Percentiles rank a stretch among this genome's conserved stretches.
Conservation (phyloP, 1,284 basidiomycete genomes). For the Ganoderma boninense region DNA sequence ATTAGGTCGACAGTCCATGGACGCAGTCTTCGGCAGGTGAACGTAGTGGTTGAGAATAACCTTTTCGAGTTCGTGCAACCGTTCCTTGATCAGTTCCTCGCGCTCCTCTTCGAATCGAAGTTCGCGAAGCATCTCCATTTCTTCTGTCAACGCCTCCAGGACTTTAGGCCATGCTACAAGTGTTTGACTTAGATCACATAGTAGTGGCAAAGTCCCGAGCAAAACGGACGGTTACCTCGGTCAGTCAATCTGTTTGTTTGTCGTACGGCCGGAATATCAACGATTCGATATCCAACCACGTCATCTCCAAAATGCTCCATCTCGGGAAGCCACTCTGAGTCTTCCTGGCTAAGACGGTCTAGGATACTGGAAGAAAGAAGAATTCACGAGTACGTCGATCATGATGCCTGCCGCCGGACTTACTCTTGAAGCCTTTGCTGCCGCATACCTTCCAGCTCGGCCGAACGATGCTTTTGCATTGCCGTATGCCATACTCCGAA, state of each 20-base stretch:
- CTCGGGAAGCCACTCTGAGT: neutral
- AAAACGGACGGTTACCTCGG: neutral
- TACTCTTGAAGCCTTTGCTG: neutral
- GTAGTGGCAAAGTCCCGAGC: too few relatives aligned
- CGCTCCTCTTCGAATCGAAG: neutral
- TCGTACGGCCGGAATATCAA: neutral
- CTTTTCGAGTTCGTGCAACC: neutral
- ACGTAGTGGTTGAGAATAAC: neutral
- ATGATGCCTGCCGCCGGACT: neutral
- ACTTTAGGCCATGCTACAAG: neutral
- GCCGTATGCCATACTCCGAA: neutral
- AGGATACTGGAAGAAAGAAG: neutral
- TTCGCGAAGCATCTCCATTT: neutral
- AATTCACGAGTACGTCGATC: neutral
- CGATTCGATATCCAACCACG: neutral
- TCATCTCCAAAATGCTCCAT: neutral
- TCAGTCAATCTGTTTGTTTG: neutral
- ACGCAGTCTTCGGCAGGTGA: neutral
- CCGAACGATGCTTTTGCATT: neutral
- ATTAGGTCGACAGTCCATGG: slow-evolving; percentile 4
- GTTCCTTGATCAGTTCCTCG: neutral
- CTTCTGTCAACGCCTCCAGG: neutral
- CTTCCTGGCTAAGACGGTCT: neutral
- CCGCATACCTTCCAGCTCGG: neutral
- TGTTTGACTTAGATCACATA: neutral